phyloP scores from a whole-genome alignment of 306 rosid species.

The Acacia acuminata region DNA sequence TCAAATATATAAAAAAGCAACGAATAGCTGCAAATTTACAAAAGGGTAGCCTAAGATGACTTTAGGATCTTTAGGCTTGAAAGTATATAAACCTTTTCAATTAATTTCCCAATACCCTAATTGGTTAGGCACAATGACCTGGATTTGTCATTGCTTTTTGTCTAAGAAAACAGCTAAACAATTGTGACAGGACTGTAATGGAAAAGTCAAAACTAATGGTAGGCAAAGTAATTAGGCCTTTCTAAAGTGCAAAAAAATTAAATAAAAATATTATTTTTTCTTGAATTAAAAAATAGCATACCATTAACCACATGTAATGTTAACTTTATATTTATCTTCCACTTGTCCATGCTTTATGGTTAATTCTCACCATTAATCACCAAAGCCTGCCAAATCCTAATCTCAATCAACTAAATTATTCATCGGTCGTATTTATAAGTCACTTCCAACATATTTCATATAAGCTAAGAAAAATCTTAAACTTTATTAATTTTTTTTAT shows the following conservation, averaged over 20 bases:
- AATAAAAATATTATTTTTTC: background rate
- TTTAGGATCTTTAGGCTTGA: slow-evolving; percentile 26
- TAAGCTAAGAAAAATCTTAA: no score
- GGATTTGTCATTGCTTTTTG: slow-evolving; percentile 46
- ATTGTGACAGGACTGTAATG: slow-evolving; percentile 43
- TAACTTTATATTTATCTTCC: slow-evolving; percentile 25
- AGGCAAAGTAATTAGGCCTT: slow-evolving; percentile 41
- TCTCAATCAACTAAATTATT: background rate
- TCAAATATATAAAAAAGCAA: slow-evolving; percentile 12
- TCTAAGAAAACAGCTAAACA: slow-evolving; percentile 50
- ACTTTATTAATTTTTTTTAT: no score
- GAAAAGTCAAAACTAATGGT: slow-evolving; percentile 48
- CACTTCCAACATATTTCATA: no score
- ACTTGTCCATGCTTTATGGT: slow-evolving; percentile 32
- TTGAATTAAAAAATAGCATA: background rate
- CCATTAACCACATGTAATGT: background rate
- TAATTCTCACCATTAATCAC: slow-evolving; percentile 42
- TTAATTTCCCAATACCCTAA: slow-evolving; percentile 42
- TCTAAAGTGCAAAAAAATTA: slow-evolving; percentile 21
- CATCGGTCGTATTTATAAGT: no score
- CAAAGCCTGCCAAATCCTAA: slow-evolving; percentile 35
- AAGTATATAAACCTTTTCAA: slow-evolving; percentile 25
- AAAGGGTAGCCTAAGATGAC: slow-evolving; percentile 25
- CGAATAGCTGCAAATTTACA: slow-evolving; percentile 32
- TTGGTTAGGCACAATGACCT: slow-evolving; percentile 45